Evolutionary conservation across 495 filamentous ascomycete genomes (phyloP).

Genomic region (Trichoderma gamsii): DNA sequence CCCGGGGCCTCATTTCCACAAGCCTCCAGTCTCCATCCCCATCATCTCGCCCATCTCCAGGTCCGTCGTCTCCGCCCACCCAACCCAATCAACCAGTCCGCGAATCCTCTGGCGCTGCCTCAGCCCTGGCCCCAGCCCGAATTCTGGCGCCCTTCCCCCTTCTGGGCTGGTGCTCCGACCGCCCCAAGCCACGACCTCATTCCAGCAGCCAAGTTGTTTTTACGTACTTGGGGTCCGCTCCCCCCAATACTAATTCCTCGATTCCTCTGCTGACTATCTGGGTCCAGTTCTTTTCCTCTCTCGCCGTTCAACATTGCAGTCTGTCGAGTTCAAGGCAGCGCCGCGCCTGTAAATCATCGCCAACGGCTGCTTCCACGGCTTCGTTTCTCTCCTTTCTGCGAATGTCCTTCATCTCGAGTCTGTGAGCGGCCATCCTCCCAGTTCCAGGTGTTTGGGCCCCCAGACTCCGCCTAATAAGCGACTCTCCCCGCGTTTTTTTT

Average conservation of each 20-base stretch:
- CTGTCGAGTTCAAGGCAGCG: background rate
- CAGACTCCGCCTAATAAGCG: conserved; percentile 13
- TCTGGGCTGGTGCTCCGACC: background rate
- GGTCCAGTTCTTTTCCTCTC: background rate
- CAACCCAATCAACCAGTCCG: background rate
- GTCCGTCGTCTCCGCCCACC: background rate
- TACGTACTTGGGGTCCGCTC: conserved; percentile 7
- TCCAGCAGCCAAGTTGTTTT: background rate
- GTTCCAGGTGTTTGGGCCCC: background rate
- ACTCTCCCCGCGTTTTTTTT: conserved; percentile 14
- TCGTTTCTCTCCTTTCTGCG: background rate
- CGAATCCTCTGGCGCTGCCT: background rate
- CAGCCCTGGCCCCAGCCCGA: conserved; percentile 12
- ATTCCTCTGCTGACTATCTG: background rate
- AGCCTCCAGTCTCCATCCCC: background rate
- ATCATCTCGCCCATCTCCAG: background rate
- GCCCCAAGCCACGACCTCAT: background rate
- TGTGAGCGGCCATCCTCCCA: background rate
- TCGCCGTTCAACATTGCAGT: background rate
- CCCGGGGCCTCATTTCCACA: background rate
- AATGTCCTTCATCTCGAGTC: background rate
- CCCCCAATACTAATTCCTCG: background rate
- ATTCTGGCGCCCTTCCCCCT: background rate
- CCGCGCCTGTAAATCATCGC: background rate
- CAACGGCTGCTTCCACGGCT: background rate